Evolutionary conservation across 2,329 filamentous ascomycete genomes (phyloP), one percentile per base, ranked within the genome.

Genomic region (Ophiostoma fasciatum): DNA sequence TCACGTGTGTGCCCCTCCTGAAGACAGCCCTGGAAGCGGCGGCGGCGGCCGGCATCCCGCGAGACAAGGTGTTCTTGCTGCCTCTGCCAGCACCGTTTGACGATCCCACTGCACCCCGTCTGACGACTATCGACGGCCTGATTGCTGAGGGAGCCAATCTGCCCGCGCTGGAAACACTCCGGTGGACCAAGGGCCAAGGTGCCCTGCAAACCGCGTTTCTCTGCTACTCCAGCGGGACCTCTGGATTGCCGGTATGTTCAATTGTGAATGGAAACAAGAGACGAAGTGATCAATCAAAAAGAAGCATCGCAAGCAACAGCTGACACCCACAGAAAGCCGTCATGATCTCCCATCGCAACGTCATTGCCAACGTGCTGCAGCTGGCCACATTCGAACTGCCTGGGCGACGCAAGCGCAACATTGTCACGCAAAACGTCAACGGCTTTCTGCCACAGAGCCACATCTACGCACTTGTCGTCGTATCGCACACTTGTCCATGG

Each of bases 361-460:
- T 84, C 13, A 84, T 85, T 33, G 69, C 78, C 23, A 85, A 85
- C 49, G 66, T 70, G 1, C 50, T 83, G 33, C 80, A 84, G 51
- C 61, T 78, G 27, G 46, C 50, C 4, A 57, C 62, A 2, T 72
- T 51, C 37, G 50, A 62, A 31, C 35, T 55, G 34, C 35, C 51
- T 40, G 42, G 48, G 36, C 45, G 59, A 46, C 34, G 45, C 38
- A 42, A 39, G 10, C 44, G 45, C 12, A 48, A 48, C 15, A 25
- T 53, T 35, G 49, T 48, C 36, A 56, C 48, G 2, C 53, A 59
- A 31, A 46, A 64, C 20, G 55, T 55, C 2, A 60, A 84, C 0
- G 80, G 78, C 3, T 61, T 85, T 8, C 60, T 87, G 4, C 81
- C 81, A 0, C 68, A 82, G 47, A 83, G 78, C 42, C 82, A 90